Base-by-base conservation (phyloP, 805 yeast species). In the Zygotorulaspora sp. region DNA sequence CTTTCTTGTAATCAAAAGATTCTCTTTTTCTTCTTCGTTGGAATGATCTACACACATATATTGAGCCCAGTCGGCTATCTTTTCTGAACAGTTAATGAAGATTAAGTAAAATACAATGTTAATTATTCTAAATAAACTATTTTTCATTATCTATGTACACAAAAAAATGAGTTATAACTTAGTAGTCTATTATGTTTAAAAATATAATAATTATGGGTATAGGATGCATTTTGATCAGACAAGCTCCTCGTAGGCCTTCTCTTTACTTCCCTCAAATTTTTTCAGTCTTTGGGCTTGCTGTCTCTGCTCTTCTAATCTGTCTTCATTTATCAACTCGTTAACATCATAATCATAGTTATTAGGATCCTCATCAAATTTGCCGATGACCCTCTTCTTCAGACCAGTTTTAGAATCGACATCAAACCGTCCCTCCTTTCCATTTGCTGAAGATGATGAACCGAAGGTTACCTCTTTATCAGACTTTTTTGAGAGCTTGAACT, bases 281-380 rank as follows among this genome's bases (percentile, higher is more conserved):
- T 50, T 42, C 4, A 41, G 32, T 22, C 53, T 45, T 12, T 33
- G 17, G 11, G 40, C 47, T 29, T 40, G 49, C 14, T 47, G 52
- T 21, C 38, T 40, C 25, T 44, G 37, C 24, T 60, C 58, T 30
- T 57, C 58, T 10, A 34, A 33, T 16, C 43, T 35, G 25, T 65
- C 68, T 32, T 63, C 67, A 15, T 59, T 50, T 19, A 73, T 71
- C 34, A 73, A 55, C 10, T 72, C 75, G 43, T 73, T 68, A 18
- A 73, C 48, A 43, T 71, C 74, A 41, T 63, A 73, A 47, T 73
- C 78, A 52, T 60, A 73, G 2, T 45, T 53, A 44, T 69, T 66
- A 6, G 76, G 75, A 48, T 71, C 68, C 3, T 50, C 41, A 35
- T 49, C 41, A 33, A 36, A 52, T 20, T 50, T 43, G 3, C 58